phyloP scores from a whole-genome alignment of 495 filamentous ascomycete species.

The Trypethelium eluteriae region DNA sequence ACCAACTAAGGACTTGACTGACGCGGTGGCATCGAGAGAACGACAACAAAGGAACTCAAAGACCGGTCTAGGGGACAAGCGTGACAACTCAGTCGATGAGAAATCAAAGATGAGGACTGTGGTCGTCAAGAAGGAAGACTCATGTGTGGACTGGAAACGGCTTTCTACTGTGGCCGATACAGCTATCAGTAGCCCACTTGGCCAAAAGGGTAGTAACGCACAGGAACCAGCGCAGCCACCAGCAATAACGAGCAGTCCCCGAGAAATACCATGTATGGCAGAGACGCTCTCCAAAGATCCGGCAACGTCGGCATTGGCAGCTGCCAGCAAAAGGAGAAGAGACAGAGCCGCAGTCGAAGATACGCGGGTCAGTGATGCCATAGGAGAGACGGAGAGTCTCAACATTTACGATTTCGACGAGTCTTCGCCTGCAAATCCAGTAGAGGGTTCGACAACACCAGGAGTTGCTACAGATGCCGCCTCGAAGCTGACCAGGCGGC shows the following conservation, averaged over 20 bases:
- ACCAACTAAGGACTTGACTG: slow-evolving; percentile 34
- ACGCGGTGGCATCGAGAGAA: slow-evolving; percentile 26
- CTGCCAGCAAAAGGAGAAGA: slow-evolving; percentile 21
- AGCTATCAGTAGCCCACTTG: slow-evolving; percentile 16
- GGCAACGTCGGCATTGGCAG: slow-evolving; percentile 14
- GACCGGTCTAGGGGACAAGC: not conserved
- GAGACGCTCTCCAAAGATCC: not conserved
- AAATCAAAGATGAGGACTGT: slow-evolving; percentile 20
- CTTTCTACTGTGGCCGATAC: not conserved
- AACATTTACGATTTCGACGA: slow-evolving; percentile 36
- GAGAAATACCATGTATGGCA: not conserved
- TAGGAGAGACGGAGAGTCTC: slow-evolving; percentile 25
- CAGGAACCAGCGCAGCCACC: not conserved
- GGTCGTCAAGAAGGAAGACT: slow-evolving; percentile 17
- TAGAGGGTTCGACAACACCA: not conserved
- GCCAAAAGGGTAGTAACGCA: slow-evolving; percentile 7
- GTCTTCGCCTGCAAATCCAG: slow-evolving; percentile 23
- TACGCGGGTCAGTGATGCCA: slow-evolving; percentile 2
- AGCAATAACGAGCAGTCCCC: not conserved
- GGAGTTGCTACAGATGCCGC: slow-evolving; percentile 19
- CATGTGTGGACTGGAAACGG: slow-evolving; percentile 18
- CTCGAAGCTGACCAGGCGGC: slow-evolving; percentile 16
- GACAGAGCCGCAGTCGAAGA: slow-evolving; percentile 13
- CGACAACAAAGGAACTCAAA: slow-evolving; percentile 2
- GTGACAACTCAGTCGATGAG: not conserved